Percentiles rank a stretch among this genome's conserved stretches.
These are phyloP conservation scores for Nemania sp. DNA, from an alignment of 2,329 filamentous ascomycete genomes.

Conservation along the genomic window DNA sequence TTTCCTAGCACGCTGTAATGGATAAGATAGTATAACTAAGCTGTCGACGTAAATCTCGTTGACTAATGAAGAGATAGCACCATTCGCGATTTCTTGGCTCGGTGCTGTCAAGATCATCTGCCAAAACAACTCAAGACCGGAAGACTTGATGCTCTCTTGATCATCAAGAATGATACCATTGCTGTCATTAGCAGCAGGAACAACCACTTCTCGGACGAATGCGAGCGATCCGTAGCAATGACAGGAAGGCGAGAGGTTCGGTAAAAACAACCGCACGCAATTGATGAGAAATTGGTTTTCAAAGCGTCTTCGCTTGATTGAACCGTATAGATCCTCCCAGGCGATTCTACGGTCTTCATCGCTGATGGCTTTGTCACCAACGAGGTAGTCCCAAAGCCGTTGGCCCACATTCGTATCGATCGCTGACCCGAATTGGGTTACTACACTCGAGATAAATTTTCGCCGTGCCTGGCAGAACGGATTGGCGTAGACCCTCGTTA, in stretches of 20 bases:
- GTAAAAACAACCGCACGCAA: conserved; percentile 61
- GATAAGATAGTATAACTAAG: conserved; percentile 52
- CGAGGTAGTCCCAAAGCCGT: conserved; percentile 71
- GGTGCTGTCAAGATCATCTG: conserved; percentile 73
- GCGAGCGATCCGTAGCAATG: conserved; percentile 65
- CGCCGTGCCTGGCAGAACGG: conserved; percentile 56
- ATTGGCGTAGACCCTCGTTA: conserved; percentile 51
- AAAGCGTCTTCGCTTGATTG: conserved; percentile 46
- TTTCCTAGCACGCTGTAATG: conserved; percentile 53
- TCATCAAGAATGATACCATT: conserved; percentile 54
- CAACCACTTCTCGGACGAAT: conserved; percentile 60
- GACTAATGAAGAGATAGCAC: conserved; percentile 72
- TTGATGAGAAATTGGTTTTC: conserved; percentile 59
- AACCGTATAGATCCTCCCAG: conserved; percentile 67
- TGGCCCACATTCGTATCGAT: conserved; percentile 65
- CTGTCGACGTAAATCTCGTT: conserved; percentile 69
- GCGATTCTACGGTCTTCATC: conserved; percentile 64
- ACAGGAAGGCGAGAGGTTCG: conserved; percentile 57
- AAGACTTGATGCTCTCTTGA: conserved; percentile 54
- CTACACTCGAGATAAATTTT: conserved; percentile 60
- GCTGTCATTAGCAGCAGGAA: conserved; percentile 50
- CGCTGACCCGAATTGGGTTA: conserved; percentile 61
- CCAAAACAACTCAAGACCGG: conserved; percentile 76
- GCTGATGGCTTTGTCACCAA: conserved; percentile 65
- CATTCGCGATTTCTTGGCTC: conserved; percentile 64